Percentiles rank a stretch among this genome's conserved stretches.
phyloP scores from a whole-genome alignment of 805 yeast species.

The Lachancea lanzarotensis region DNA sequence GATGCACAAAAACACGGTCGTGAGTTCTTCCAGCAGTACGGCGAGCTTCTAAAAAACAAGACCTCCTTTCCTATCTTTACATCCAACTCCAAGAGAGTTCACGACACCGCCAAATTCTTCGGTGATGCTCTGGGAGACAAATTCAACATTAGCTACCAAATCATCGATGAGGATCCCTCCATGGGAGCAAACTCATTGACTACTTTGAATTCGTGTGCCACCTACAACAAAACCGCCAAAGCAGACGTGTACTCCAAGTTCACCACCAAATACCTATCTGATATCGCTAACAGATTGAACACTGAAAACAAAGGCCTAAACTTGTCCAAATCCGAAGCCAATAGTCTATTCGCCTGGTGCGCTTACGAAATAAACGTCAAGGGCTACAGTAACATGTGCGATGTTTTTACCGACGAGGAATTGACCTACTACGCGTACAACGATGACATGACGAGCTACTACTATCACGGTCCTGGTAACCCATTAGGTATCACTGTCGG shows the following conservation, averaged over 20 bases:
- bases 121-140: slow-evolving; percentile 33
- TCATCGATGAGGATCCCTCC: slow-evolving; percentile 37
- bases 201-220: slow-evolving; percentile 39
- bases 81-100: slow-evolving; percentile 43
- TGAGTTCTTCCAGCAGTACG: slow-evolving; percentile 39
- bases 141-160: slow-evolving; percentile 29
- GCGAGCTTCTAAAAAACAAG: slow-evolving; percentile 35
- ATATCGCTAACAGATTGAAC: slow-evolving; percentile 52
- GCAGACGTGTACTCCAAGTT: slow-evolving; percentile 17
- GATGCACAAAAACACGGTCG: slow-evolving; percentile 42
- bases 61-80: slow-evolving; percentile 42
- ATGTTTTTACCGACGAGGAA: slow-evolving; percentile 61
- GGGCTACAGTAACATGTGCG: slow-evolving; percentile 64
- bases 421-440: slow-evolving; percentile 56
- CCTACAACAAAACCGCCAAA: slow-evolving; percentile 27
- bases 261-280: slow-evolving; percentile 37
- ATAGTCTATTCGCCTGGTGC: slow-evolving; percentile 52
- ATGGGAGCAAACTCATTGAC: slow-evolving; percentile 49
- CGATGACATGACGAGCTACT: slow-evolving; percentile 53
- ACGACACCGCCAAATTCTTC: slow-evolving; percentile 46
- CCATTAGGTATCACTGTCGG: slow-evolving; percentile 54
- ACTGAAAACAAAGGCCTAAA: slow-evolving; percentile 48
- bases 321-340: slow-evolving; percentile 47
- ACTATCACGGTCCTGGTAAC: slow-evolving; percentile 58
- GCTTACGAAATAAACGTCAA: slow-evolving; percentile 69